These are phyloP conservation scores for Brettanomyces custersianus DNA, from an alignment of 805 yeast species.

Conservation along the genomic window DNA sequence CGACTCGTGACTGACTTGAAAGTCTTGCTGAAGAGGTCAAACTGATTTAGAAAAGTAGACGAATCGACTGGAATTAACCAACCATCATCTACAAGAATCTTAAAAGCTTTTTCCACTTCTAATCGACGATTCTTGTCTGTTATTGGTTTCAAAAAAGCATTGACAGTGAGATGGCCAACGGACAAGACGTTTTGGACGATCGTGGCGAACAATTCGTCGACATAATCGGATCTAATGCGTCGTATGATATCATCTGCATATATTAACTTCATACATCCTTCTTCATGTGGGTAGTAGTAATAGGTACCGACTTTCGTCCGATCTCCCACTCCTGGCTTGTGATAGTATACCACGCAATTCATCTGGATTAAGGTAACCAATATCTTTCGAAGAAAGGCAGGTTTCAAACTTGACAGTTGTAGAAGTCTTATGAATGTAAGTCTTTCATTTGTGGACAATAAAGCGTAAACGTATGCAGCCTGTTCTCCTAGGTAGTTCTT, in stretches of 20 bases:
- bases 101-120: conserved; percentile 29
- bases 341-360: conserved; percentile 52
- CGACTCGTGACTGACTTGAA: conserved; percentile 30
- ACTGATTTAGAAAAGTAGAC: conserved; percentile 22
- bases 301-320: conserved; percentile 7
- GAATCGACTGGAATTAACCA: conserved; percentile 41
- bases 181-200: conserved; percentile 63
- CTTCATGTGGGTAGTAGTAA: conserved; percentile 53
- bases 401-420: conserved; percentile 36
- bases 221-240: conserved; percentile 35
- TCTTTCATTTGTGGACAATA: conserved; percentile 61
- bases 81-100: conserved; percentile 37
- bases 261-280: conserved; percentile 53
- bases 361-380: conserved; percentile 74
- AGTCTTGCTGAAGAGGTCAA: conserved; percentile 24
- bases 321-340: background rate
- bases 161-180: conserved; percentile 53
- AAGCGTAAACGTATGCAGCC: conserved; percentile 54
- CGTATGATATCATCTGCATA: conserved; percentile 72
- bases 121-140: conserved; percentile 16
- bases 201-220: conserved; percentile 33
- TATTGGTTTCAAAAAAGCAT: conserved; percentile 24
- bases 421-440: conserved; percentile 47
- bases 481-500: conserved; percentile 60
- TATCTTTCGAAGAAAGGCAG: conserved; percentile 47